Evolutionary conservation across 2,329 filamentous ascomycete genomes (phyloP).

Genomic region (Elsinoe perseae): DNA sequence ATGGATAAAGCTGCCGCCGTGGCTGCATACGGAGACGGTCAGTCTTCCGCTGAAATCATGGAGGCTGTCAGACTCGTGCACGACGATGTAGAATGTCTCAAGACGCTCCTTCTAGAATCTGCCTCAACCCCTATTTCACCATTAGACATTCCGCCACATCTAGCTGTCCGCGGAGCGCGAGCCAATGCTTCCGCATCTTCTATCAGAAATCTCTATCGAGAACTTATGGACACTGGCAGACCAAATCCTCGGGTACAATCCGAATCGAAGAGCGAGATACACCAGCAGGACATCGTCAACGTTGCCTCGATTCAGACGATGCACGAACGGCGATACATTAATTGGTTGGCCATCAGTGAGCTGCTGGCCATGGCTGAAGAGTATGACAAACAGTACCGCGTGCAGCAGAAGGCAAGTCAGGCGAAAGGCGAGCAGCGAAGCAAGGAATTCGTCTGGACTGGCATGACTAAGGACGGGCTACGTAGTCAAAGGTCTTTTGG

Average conservation of each 20-base stretch:
- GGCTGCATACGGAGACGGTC: neutral
- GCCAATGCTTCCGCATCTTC: neutral
- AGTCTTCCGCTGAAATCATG: neutral
- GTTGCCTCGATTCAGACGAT: constrained; percentile 19
- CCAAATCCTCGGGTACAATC: neutral
- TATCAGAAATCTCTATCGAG: neutral
- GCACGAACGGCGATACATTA: constrained; percentile 41
- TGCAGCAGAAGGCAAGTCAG: constrained; percentile 18
- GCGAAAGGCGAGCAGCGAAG: constrained; percentile 21
- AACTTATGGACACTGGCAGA: neutral
- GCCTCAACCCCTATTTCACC: neutral
- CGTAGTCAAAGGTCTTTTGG: constrained; percentile 1
- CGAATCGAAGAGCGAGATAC: neutral
- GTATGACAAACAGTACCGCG: constrained; percentile 24
- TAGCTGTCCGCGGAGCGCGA: neutral
- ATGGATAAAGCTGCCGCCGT: neutral
- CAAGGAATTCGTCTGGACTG: constrained; percentile 10
- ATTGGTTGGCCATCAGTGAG: constrained; percentile 43
- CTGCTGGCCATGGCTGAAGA: constrained; percentile 32
- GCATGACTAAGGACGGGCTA: neutral
- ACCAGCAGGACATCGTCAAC: too few species aligned
- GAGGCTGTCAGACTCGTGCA: neutral
- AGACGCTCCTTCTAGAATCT: neutral
- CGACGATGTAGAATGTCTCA: neutral
- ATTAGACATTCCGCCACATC: neutral